These are phyloP conservation scores for Talaromyces stipitatus DNA, from an alignment of 495 filamentous ascomycete genomes.

Conservation along the genomic window DNA sequence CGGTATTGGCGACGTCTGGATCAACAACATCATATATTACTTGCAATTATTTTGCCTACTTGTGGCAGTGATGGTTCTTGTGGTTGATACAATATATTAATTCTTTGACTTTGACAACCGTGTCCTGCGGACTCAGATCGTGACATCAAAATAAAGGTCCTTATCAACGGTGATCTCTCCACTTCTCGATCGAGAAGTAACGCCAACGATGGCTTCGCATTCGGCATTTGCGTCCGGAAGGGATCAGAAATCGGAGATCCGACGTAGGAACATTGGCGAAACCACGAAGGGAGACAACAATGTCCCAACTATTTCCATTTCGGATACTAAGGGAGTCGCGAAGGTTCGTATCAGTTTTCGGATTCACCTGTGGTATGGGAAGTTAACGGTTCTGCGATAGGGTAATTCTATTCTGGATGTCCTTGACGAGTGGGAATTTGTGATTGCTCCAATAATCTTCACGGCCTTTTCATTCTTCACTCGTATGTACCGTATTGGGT, in stretches of 20 bases:
- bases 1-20: not conserved
- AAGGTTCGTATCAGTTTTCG: conserved; percentile 18
- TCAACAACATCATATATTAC: not conserved
- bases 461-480: conserved; percentile 89
- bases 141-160: not conserved
- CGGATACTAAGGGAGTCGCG: conserved; percentile 51
- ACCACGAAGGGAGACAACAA: conserved; percentile 30
- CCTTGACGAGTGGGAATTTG: conserved; percentile 73
- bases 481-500: conserved; percentile 87
- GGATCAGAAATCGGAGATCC: conserved; percentile 56
- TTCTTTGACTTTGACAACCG: not conserved
- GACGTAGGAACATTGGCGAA: conserved; percentile 66
- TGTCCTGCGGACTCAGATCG: not conserved
- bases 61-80: not conserved
- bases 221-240: conserved; percentile 56
- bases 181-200: conserved; percentile 4
- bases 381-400: conserved; percentile 10
- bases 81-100: not conserved
- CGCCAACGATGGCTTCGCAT: conserved; percentile 25
- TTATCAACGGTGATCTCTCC: not conserved
- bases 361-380: not conserved
- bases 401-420: conserved; percentile 44
- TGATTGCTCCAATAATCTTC: conserved; percentile 83
- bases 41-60: not conserved
- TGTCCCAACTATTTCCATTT: conserved; percentile 25